Percentiles rank a stretch among this genome's conserved stretches.
phyloP scores from a whole-genome alignment of 2,329 filamentous ascomycete genomes.

The Diatrype stigma region DNA sequence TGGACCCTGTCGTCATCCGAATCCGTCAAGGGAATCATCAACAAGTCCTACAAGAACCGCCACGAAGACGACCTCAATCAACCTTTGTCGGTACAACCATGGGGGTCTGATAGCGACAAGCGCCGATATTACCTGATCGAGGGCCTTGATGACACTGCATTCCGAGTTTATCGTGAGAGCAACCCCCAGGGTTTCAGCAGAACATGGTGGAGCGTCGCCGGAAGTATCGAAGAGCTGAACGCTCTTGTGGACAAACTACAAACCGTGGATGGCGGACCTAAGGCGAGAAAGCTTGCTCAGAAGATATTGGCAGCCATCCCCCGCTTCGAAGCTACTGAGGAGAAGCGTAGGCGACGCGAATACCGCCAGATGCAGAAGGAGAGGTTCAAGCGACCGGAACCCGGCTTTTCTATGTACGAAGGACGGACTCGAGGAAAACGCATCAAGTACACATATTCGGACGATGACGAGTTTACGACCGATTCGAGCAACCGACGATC shows the following conservation, averaged over 20 bases:
- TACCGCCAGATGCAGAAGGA: constrained; percentile 84
- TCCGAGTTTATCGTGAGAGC: constrained; percentile 90
- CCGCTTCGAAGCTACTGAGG: constrained; percentile 88
- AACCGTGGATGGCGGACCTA: constrained; percentile 72
- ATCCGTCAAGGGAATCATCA: constrained; percentile 72
- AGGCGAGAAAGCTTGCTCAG: constrained; percentile 72
- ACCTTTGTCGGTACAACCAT: constrained; percentile 82
- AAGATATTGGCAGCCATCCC: constrained; percentile 78
- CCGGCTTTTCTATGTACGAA: constrained; percentile 90
- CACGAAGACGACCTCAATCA: constrained; percentile 79
- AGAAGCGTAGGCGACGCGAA: constrained; percentile 92
- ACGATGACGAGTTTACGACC: constrained; percentile 72
- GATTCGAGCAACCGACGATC: constrained; percentile 64
- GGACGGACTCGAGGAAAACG: constrained; percentile 94
- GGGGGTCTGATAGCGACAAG: constrained; percentile 86
- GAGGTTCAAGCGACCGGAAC: constrained; percentile 80
- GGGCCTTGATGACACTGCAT: constrained; percentile 88
- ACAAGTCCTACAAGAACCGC: constrained; percentile 81
- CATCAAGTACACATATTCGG: constrained; percentile 93
- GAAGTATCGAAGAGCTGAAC: constrained; percentile 81
- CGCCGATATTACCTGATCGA: constrained; percentile 92
- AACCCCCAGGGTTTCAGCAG: constrained; percentile 71
- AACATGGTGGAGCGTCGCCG: constrained; percentile 91
- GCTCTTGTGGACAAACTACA: constrained; percentile 71
- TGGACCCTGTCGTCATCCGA: constrained; percentile 92